Evolutionary conservation across 2,329 filamentous ascomycete genomes (phyloP).

Genomic region (Calonectria hawksworthii): DNA sequence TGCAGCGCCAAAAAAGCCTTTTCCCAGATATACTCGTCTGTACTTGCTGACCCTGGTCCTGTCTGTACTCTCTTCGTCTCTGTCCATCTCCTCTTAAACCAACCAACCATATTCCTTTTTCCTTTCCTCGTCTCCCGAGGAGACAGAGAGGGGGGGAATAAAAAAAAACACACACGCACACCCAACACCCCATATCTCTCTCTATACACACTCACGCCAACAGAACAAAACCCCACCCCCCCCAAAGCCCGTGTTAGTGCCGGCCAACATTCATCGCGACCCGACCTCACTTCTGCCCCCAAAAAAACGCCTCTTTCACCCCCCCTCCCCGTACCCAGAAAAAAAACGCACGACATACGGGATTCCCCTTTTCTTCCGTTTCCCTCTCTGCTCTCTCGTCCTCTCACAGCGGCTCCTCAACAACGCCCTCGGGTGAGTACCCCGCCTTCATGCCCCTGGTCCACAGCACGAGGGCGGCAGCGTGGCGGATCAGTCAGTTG

Average conservation of each 20-base stretch:
- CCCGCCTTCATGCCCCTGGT: conserved; percentile 45
- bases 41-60: neutral
- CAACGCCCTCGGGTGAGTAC: conserved; percentile 49
- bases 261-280: neutral
- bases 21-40: neutral
- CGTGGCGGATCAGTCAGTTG: conserved; percentile 53
- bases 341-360: neutral
- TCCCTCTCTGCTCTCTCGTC: neutral
- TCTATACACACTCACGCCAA: neutral
- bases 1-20: neutral
- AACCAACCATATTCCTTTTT: neutral
- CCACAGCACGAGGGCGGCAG: conserved; percentile 48
- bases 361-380: neutral
- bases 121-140: neutral
- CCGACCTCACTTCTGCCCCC: neutral
- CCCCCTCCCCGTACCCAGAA: neutral
- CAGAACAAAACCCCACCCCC: neutral
- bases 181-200: neutral
- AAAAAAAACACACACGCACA: neutral
- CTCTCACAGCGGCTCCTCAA: conserved; percentile 45
- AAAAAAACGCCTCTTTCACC: neutral
- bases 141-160: neutral
- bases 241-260: neutral
- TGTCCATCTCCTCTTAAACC: neutral
- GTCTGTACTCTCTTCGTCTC: neutral